Base-by-base conservation (phyloP, 225 moss, liverwort and hornwort genomes). In the Physcomitrium patens region DNA sequence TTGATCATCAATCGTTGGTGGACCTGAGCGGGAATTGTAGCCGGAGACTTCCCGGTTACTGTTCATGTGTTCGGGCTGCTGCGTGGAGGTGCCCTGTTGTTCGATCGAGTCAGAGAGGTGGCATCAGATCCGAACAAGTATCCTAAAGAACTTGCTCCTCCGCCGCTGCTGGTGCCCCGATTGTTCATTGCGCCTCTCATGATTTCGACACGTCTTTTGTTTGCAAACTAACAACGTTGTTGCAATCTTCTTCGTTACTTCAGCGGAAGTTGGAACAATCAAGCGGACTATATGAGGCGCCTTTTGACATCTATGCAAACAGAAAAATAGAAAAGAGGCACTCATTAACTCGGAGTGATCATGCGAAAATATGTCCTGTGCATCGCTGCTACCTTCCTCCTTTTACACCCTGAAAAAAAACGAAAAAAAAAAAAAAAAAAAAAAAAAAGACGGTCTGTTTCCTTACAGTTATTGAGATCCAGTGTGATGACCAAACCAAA, bases 111-210 rank as follows among this genome's bases (percentile, higher is more conserved):
- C 70, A 79, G 17, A 15, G 73, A 24, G 44, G 74, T 73, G 55
- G 65, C 73, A n/a, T 84, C 81, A 41, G 84, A 84, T 67, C 87
- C 84, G 65, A 87, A 87, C 61, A 87, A 66, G 79, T 79, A 87
- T 17, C 87, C 87, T 46, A 87, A 70, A 7, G 87, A 87, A 46
- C 87, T 87, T 41, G 73, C 65, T 10, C 87, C 87, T 54, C 87
- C 84, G 42, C 87, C 81, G 70, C 87, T 77, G 48, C 81, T 84
- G 67, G 70, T 56, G 1, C 87, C 81, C 20, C 84, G 80, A 46
- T 77, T 64, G 46, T 69, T 69, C 80, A 80, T 83, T 15, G 16
- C 57, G 60, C 16, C 24, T 14, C 66, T 47, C 1, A 9, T 3
- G 46, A 47, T 47, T 47, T 47, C 10, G 12, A 0, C 12, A 9